Percentiles rank a stretch among this genome's conserved stretches.
Evolutionary conservation across 192 early-diverging fungal genomes (phyloP).

Genomic region (Thamnidium elegans): DNA sequence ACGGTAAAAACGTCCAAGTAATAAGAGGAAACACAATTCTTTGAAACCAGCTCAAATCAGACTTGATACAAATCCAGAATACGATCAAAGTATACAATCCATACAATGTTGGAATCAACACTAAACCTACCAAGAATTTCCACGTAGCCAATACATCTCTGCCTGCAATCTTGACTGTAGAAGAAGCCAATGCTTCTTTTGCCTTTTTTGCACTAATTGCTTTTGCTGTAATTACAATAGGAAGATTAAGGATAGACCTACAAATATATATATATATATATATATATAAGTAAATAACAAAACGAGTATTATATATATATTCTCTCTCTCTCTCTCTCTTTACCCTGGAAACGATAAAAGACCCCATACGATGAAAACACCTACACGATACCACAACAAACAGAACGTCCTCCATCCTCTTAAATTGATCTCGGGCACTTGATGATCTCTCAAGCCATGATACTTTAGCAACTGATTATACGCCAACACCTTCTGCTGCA

Average conservation of each 20-base stretch:
- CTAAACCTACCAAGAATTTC: conserved; percentile 84
- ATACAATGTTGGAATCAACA: conserved; percentile 73
- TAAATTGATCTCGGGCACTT: conserved; percentile 81
- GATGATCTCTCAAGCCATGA: conserved; percentile 96
- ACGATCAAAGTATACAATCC: conserved; percentile 66
- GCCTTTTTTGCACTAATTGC: conserved; percentile 53
- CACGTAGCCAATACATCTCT: conserved; percentile 95
- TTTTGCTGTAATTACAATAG: conserved; percentile 52
- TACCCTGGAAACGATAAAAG: conserved; percentile 84
- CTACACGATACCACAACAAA: conserved; percentile 68
- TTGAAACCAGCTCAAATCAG: conserved; percentile 30
- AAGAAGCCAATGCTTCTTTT: conserved; percentile 77
- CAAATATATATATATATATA: too few species aligned
- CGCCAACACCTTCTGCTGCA: conserved; percentile 69
- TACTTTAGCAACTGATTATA: conserved; percentile 90
- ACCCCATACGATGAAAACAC: conserved; percentile 71
- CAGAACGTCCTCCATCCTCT: conserved; percentile 63
- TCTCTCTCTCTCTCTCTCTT: conserved; percentile 1
- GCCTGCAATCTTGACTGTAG: conserved; percentile 91
- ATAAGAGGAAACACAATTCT: conserved; percentile 39
- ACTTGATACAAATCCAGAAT: conserved; percentile 38
- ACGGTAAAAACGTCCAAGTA: conserved; percentile 54
- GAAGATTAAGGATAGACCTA: conserved; percentile 58
- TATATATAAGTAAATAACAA: too few species aligned
- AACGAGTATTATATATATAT: conserved; percentile 1